phyloP scores from a whole-genome alignment of 2,329 filamentous ascomycete species.

The Chalaropsis ovoidea region DNA sequence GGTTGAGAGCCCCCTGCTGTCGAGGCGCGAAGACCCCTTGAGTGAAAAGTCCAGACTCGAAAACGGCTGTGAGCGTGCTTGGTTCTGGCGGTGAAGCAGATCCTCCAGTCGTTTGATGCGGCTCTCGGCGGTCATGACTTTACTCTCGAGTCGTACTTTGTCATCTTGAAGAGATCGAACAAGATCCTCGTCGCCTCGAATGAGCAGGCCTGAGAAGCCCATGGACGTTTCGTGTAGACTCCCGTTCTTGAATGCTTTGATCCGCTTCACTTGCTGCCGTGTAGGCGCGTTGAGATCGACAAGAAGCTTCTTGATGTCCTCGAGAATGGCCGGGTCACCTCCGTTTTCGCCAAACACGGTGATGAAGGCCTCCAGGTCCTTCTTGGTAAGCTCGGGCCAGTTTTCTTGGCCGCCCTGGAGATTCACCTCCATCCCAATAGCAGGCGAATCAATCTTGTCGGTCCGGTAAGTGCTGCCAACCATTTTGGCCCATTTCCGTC shows the following conservation, averaged over 20 bases:
- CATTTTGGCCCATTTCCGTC: conserved; percentile 81
- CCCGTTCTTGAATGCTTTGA: conserved; percentile 92
- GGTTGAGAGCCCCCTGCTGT: conserved; percentile 39
- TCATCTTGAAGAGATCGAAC: conserved; percentile 69
- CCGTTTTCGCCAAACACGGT: conserved; percentile 54
- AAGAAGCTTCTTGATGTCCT: conserved; percentile 65
- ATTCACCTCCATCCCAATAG: conserved; percentile 74
- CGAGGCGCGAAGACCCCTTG: conserved; percentile 34
- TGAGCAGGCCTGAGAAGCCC: conserved; percentile 73
- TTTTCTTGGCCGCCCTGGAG: conserved; percentile 68
- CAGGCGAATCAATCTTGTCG: conserved; percentile 56
- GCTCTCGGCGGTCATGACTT: conserved; percentile 73
- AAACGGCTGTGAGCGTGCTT: conserved; percentile 42
- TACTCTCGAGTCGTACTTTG: conserved; percentile 63
- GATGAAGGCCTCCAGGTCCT: conserved; percentile 67
- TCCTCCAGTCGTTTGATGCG: conserved; percentile 86
- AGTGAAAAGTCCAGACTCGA: conserved; percentile 34
- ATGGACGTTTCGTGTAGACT: conserved; percentile 86
- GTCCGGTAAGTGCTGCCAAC: conserved; percentile 64
- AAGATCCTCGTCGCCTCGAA: conserved; percentile 80
- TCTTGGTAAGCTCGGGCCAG: conserved; percentile 68
- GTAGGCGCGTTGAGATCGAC: conserved; percentile 73
- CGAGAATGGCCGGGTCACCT: conserved; percentile 54
- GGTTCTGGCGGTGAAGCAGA: conserved; percentile 72
- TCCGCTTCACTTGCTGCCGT: conserved; percentile 72